A percentile compares a stretch with the other conserved stretches of the same genome.
These are phyloP conservation scores for Begonia masoniana DNA, from an alignment of 306 rosid genomes.

Conservation along the genomic window DNA sequence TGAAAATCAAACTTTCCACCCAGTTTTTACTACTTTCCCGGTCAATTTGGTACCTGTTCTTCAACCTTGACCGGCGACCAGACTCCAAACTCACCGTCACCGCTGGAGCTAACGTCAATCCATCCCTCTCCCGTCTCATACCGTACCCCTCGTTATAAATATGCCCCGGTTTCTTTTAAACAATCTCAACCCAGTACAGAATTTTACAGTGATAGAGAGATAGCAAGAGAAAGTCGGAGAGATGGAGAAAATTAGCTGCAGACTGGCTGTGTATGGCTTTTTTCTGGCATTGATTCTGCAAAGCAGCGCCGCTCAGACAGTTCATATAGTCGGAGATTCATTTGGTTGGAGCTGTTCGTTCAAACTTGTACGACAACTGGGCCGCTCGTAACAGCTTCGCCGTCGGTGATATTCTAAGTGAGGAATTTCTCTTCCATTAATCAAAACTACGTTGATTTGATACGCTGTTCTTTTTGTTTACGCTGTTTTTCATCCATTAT, in stretches of 20 bases:
- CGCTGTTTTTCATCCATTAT: background rate
- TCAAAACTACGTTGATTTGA: background rate
- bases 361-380: conserved; percentile 19
- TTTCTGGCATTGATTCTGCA: conserved; percentile 12
- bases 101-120: too few relatives aligned
- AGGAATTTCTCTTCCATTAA: background rate
- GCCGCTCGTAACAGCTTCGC: conserved; percentile 10
- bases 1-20: too few relatives aligned
- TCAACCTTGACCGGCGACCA: too few relatives aligned
- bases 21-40: too few relatives aligned
- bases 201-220: background rate
- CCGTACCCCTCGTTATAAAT: too few relatives aligned
- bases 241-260: conserved; percentile 2
- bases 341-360: conserved; percentile 20
- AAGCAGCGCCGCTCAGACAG: conserved; percentile 8
- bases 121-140: too few relatives aligned
- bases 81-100: too few relatives aligned
- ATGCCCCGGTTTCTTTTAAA: too few relatives aligned
- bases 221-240: background rate
- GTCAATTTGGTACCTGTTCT: too few relatives aligned
- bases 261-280: background rate
- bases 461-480: background rate
- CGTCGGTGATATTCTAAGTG: conserved; percentile 24
- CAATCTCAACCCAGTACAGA: too few relatives aligned
- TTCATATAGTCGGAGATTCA: conserved; percentile 24